Percentiles rank a stretch among this genome's conserved stretches.
Evolutionary conservation across 345 rosid genomes (phyloP).

Genomic region (Limnanthes douglasii): DNA sequence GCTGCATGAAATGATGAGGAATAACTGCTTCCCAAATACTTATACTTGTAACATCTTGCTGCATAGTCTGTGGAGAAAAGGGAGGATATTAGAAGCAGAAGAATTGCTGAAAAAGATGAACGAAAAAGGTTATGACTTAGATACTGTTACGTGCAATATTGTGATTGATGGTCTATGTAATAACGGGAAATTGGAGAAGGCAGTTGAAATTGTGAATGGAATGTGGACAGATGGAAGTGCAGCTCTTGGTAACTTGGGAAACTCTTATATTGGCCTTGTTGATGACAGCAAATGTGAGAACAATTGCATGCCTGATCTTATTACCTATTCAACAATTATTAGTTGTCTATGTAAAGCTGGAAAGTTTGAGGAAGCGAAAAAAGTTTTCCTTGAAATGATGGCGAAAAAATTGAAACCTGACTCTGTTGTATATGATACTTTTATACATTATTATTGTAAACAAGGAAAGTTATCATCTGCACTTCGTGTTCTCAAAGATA

Average conservation of each 20-base stretch:
- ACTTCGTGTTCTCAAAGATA: conserved; percentile 87
- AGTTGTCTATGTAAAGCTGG: conserved; percentile 66
- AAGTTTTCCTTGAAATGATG: conserved; percentile 61
- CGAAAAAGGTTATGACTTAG: conserved; percentile 61
- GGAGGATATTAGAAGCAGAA: conserved; percentile 70
- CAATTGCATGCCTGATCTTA: conserved; percentile 63
- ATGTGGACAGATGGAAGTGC: conserved; percentile 88
- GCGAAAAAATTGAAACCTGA: conserved; percentile 66
- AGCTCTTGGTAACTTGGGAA: conserved; percentile 79
- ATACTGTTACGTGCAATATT: conserved; percentile 84
- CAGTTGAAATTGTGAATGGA: conserved; percentile 58
- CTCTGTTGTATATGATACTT: conserved; percentile 50
- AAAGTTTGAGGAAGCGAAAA: conserved; percentile 76
- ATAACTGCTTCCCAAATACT: conserved; percentile 49
- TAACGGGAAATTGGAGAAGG: conserved; percentile 69
- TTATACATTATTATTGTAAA: conserved; percentile 67
- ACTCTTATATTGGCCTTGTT: conserved; percentile 56
- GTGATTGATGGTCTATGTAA: conserved; percentile 75
- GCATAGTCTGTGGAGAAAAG: conserved; percentile 69
- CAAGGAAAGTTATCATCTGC: conserved; percentile 87
- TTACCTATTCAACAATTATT: conserved; percentile 67
- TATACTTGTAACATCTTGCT: conserved; percentile 77
- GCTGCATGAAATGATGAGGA: conserved; percentile 62
- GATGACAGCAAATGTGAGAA: conserved; percentile 39
- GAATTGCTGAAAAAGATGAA: conserved; percentile 73